Base-by-base conservation (phyloP, 495 filamentous ascomycete species). In the Baudoinia panamericana region DNA sequence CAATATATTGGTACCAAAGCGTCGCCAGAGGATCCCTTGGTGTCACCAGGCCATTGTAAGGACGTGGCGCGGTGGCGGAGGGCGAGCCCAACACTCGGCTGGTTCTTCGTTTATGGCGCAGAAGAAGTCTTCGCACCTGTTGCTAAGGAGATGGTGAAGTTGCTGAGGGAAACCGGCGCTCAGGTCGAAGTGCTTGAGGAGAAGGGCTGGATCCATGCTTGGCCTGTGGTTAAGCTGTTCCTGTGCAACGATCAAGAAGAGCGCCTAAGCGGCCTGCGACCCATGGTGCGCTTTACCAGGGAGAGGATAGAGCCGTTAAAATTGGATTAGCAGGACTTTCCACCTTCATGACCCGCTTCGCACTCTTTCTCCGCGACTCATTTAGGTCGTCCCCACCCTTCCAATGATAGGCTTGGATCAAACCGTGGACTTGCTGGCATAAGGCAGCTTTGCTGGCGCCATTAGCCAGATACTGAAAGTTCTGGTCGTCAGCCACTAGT, bases 141-240 rank as follows among this genome's bases (percentile, higher is more conserved):
- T 34, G 75, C 80, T 23, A 52, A 67, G 40, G 56, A 61, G 10
- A 51, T 81, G 30, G 56, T 77, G 12, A 48, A 46, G 11, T 49
- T 69, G 21, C 56, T 80, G 29, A 50, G 63, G 27, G 56, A 58
- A 19, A 63, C 65, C n/a, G 62, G 60, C 32, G 58, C 68, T 30
- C 49, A 56, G 18, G 67, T 79, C 9, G 52, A 52, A 21, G 64
- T 62, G 36, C 48, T 62, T 37, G 63, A 66, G 52, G 73, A 80
- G 47, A 57, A 62, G 25, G 77, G 71, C 4, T 75, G 69, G 16
- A 74, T 85, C 40, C 82, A 87, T 61, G 80, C 78, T 9, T 86
- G 82, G 82, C 82, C 81, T 11, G 75, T 87, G 19, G 80, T 75
- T 12, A 68, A 66, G 23, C 52, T 84, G 30, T 86, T 83, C 53